Conservation (phyloP, 2,329 filamentous ascomycete species). For the Penicillium sp. region DNA sequence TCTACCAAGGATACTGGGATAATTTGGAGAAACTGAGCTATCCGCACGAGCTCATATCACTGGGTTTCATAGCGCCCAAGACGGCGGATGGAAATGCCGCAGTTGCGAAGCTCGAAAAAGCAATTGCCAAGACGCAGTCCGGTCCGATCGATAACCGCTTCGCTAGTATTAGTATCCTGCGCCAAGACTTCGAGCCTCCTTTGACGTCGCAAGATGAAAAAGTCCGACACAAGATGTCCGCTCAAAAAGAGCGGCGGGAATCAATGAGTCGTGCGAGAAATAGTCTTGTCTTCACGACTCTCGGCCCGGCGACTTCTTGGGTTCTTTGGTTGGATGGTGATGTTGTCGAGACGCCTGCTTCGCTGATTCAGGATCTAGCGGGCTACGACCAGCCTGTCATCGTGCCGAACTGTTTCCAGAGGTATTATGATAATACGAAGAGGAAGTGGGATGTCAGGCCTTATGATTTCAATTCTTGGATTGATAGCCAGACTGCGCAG, state of each 20-base stretch:
- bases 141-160: slow-evolving; percentile 81
- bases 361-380: slow-evolving; percentile 89
- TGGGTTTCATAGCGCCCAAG: slow-evolving; percentile 95
- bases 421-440: slow-evolving; percentile 72
- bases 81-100: slow-evolving; percentile 89
- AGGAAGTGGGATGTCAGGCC: slow-evolving; percentile 74
- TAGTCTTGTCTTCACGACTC: slow-evolving; percentile 89
- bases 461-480: slow-evolving; percentile 98
- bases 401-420: slow-evolving; percentile 93
- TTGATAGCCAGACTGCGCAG: slow-evolving; percentile 79
- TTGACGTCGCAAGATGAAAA: slow-evolving; percentile 78
- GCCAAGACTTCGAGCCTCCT: slow-evolving; percentile 90
- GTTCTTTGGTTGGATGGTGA: slow-evolving; percentile 95
- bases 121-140: slow-evolving; percentile 82
- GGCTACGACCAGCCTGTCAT: slow-evolving; percentile 86
- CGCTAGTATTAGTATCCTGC: slow-evolving; percentile 88
- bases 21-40: slow-evolving; percentile 83
- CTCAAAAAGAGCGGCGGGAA: slow-evolving; percentile 82
- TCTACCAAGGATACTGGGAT: slow-evolving; percentile 95
- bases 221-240: slow-evolving; percentile 87
- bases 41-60: slow-evolving; percentile 89
- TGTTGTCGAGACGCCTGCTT: slow-evolving; percentile 81
- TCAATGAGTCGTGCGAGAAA: slow-evolving; percentile 95
- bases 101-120: slow-evolving; percentile 77
- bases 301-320: slow-evolving; percentile 90